Evolutionary conservation across 306 rosid genomes (phyloP).

Genomic region (Lupinus albus): DNA sequence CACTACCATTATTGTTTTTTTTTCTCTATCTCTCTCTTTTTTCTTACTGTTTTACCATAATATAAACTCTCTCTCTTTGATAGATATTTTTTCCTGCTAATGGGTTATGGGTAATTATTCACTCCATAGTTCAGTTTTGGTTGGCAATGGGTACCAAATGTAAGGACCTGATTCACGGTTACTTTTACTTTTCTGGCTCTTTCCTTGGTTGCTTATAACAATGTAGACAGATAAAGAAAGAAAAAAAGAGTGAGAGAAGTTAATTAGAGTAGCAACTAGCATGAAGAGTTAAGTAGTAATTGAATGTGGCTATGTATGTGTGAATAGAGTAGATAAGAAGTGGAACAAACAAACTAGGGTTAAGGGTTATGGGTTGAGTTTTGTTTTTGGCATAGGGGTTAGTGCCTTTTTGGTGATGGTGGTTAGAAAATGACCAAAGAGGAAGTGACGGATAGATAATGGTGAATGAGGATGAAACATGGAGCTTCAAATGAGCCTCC

Average conservation of each 20-base stretch:
- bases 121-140: background rate
- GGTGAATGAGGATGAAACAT: conserved; percentile 43
- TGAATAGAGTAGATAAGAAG: conserved; percentile 39
- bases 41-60: conserved; percentile 29
- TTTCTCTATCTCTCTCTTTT: too few species aligned
- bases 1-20: conserved; percentile 34
- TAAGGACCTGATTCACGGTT: conserved; percentile 50
- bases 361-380: conserved; percentile 40
- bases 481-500: conserved; percentile 41
- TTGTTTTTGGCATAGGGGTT: conserved; percentile 41
- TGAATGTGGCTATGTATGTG: conserved; percentile 43
- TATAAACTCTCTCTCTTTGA: conserved; percentile 12
- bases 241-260: background rate
- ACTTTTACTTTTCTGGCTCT: conserved; percentile 30
- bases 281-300: background rate
- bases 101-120: conserved; percentile 46
- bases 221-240: background rate
- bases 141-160: conserved; percentile 54
- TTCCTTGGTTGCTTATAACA: conserved; percentile 7
- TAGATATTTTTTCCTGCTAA: conserved; percentile 45
- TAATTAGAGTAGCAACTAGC: conserved; percentile 13
- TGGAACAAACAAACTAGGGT: conserved; percentile 49
- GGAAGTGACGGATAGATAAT: conserved; percentile 68
- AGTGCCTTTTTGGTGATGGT: conserved; percentile 53
- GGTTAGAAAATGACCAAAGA: conserved; percentile 55